Evolutionary conservation across 1,139 yeast species (phyloP), one percentile per base, ranked within the genome.

Genomic region (Yamadazyma conglobata): DNA sequence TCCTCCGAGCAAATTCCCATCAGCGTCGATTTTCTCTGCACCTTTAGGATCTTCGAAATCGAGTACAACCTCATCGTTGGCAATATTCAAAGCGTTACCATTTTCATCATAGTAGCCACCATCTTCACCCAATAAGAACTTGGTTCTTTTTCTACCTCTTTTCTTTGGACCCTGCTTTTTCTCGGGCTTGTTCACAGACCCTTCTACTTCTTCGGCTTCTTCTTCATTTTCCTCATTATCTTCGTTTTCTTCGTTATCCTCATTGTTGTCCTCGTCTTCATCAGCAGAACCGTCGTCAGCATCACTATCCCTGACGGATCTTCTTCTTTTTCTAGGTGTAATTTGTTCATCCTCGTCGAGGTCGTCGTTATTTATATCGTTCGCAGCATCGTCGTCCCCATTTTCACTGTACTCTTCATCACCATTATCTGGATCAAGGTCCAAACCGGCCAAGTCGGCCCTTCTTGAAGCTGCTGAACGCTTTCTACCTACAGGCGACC

Each of bases 61-160:
- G n/a, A 88, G 68, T 5, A 74, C 77, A 30, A 82, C 79, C 60
- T 91, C 97, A 51, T 89, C 96, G 45, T 81, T 73, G n/a, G 61
- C 64, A 5, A 87, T 70, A 24, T 68, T 67, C 36, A 78, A 60
- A 10, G 70, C 67, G 37, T 71, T 67, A 6, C 77, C 77, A 17
- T 72, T 69, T 30, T 68, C 74, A 48, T 72, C 78, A 38, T 61
- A 43, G 20, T 33, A 58, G 2, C 60, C 70, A 3, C 68, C 70
- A 28, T 64, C 71, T 27, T 64, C 71, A 13, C 57, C 51, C 15
- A 52, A 34, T 11, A 54, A 52, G 30, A 62, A 47, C 35, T 64
- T 66, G 27, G 60, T 60, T 54, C 58, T 64, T 51, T 65, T 68
- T 43, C 74, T 55, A n/a, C 74, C 74, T 45, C 73, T 49, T 38